Evolutionary conservation across 148 eudicot species (phyloP), one percentile per base, ranked within the genome.

Genomic region (Euryodendron excelsum): DNA sequence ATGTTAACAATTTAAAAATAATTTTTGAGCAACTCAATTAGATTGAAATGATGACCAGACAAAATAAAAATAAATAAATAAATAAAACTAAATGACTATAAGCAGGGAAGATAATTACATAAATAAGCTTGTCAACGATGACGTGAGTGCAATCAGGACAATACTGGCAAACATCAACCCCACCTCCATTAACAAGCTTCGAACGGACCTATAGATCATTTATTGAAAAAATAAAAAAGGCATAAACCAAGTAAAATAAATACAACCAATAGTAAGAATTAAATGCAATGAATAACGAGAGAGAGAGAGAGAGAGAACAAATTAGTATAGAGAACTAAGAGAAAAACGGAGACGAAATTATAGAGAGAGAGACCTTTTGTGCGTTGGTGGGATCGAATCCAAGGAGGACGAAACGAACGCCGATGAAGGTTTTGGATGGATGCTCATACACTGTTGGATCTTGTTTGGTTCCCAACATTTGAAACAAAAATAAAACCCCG

Each of bases 171-270:
- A 69, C 89, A 79, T 90, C 91, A 55, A 90, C 80, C 18, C 89
- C 99, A 56, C 97, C 97, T 4, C 84, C 87, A 67, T 82, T 84
- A 17, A 90, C 83, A 21, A 95, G 90, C 88, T 81, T 86, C 80
- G 58, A 76, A 20, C 89, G 87, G 65, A 88, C 85, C 99, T 95
- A 78, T 33, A 34, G 30, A 5, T 52, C 18, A n/a, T 3, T 10
- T 47, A 48, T 60, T 13, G 13, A 55, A 14, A 36, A 5, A 1
- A 20, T 27, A 28, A 28, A 64, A 56, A n/a, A 21, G 27, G 10
- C 39, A 21, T 36, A 9, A 55, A 77, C 39, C 25, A 13, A 37
- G 17, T n/a, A 64, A 58, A 69, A 30, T 36, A 27, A 73, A 72
- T 13, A 21, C 3, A 17, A 20, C 48, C 59, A 18, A 1, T 10